Base-by-base conservation (phyloP, 371 early-diverging fungal species). In the Syncephalastrum racemosum region DNA sequence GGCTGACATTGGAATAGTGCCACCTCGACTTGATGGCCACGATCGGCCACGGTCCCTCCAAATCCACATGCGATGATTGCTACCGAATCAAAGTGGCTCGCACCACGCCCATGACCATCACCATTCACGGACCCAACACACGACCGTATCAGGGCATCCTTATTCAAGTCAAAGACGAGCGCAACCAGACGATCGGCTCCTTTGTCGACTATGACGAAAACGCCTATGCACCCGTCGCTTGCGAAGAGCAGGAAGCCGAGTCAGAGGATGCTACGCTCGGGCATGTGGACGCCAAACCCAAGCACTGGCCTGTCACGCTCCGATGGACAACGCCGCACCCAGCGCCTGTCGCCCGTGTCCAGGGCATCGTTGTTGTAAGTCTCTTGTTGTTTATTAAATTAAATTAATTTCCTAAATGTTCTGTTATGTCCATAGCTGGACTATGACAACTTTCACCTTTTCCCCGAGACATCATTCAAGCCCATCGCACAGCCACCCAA, bases 301-400 rank as follows among this genome's bases (percentile, higher is more conserved):
- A 78, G 54, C 19, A 51, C 7, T 75, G 75, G 79, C 79, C 79
- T n/a, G 63, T 69, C 0, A 24, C 63, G 46, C 49, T 67, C 5
- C 63, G 63, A 15, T 78, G 79, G 79, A 50, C 60, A 20, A 61
- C 62, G 10, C 52, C 54, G 25, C 22, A 54, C 39, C 46, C 52
- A 10, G 14, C 31, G n/a, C 53, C 64, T 13, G 50, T 60, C 2
- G 18, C 73, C 39, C 62, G 69, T 23, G 55, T 75, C 6, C 66
- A 69, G 48, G 79, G 69, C 48, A 78, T 78, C 73, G 68, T 78
- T 19, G 79, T 78, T 46, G 78, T 78, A 70, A 70, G 67, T 41
- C 12, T 23, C n/a, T 12, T 22, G 22, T 22, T 31, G 42, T n/a
- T n/a, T 14, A 27, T 43, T 24, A 41, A 46, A 12, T 46, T 19